A percentile compares a stretch with the other conserved stretches of the same genome.
Evolutionary conservation across 2,329 filamentous ascomycete species (phyloP).

Genomic region (Ramichloridium luteum): DNA sequence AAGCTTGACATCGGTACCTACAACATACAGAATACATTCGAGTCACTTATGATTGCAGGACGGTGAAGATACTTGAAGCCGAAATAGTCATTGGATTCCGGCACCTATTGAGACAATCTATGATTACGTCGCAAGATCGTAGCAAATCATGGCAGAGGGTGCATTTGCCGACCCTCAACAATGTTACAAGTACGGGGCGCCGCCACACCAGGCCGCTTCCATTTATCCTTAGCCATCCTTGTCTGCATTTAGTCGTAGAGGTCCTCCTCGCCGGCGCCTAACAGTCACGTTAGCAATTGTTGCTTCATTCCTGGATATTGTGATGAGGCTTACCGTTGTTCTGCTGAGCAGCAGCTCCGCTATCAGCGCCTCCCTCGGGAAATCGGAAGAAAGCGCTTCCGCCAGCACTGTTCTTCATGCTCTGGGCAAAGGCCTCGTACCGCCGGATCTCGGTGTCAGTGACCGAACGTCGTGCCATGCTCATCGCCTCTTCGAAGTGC

Average conservation of each 20-base stretch:
- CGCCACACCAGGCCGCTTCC: slow-evolving; percentile 6
- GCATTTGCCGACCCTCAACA: slow-evolving; percentile 2
- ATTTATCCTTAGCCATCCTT: slow-evolving; percentile 4
- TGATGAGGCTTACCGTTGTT: slow-evolving; percentile 24
- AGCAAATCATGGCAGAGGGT: slow-evolving; percentile 2
- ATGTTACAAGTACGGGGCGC: slow-evolving; percentile 1
- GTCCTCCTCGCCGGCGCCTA: slow-evolving; percentile 84
- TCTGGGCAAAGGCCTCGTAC: slow-evolving; percentile 96
- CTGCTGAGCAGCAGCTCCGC: slow-evolving; percentile 25
- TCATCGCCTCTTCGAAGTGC: slow-evolving; percentile 99
- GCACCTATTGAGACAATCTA: slow-evolving; percentile 8
- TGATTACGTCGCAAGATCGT: slow-evolving; percentile 3
- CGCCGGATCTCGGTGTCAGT: slow-evolving; percentile 94
- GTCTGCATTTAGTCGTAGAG: slow-evolving; percentile 68
- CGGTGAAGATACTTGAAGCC: no score
- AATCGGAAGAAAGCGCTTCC: slow-evolving; percentile 94
- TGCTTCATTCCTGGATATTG: slow-evolving; percentile 15
- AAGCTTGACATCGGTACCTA: no score
- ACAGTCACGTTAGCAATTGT: slow-evolving; percentile 34
- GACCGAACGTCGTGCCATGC: slow-evolving; percentile 82
- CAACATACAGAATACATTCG: no score
- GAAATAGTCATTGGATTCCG: no score
- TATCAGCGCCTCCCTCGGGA: slow-evolving; percentile 47
- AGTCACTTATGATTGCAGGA: no score
- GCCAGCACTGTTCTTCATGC: slow-evolving; percentile 95